These are phyloP conservation scores for Amylostereum chailletii DNA, from an alignment of 1,284 basidiomycete genomes.

Conservation along the genomic window DNA sequence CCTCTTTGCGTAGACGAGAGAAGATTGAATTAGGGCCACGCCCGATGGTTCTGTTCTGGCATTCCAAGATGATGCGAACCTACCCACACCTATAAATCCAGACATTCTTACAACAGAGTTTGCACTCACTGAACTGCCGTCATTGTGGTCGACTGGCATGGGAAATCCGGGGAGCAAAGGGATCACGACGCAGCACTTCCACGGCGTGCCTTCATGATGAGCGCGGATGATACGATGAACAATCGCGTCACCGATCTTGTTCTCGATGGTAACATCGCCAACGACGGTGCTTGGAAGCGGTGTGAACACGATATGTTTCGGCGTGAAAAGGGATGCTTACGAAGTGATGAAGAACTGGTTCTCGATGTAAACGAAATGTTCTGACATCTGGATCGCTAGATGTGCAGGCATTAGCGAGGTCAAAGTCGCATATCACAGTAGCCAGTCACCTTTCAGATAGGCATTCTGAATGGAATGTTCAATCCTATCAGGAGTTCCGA, in stretches of 20 bases:
- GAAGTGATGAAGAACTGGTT: constrained; percentile 99
- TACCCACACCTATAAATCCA: constrained; percentile 21
- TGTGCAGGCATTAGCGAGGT: background rate
- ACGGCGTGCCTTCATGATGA: constrained; percentile 71
- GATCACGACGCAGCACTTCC: constrained; percentile 92
- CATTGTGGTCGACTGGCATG: constrained; percentile 86
- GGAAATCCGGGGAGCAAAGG: constrained; percentile 93
- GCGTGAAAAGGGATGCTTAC: constrained; percentile 30
- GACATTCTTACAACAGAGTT: background rate
- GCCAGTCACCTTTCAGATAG: constrained; percentile 71
- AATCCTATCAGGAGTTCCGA: constrained; percentile 80
- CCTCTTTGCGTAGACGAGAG: constrained; percentile 76
- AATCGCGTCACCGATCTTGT: constrained; percentile 91
- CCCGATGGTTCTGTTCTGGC: constrained; percentile 85
- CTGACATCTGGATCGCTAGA: constrained; percentile 87
- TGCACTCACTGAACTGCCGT: constrained; percentile 77
- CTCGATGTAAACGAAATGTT: constrained; percentile 92
- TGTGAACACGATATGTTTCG: background rate
- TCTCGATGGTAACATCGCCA: constrained; percentile 84
- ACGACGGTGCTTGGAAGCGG: constrained; percentile 59
- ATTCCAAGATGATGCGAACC: constrained; percentile 90
- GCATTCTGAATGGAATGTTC: constrained; percentile 96
- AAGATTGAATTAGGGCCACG: constrained; percentile 93
- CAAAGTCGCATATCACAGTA: background rate
- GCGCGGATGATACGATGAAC: constrained; percentile 90